phyloP scores from a whole-genome alignment of 2,329 filamentous ascomycete species.

The Penicillium sp. region DNA sequence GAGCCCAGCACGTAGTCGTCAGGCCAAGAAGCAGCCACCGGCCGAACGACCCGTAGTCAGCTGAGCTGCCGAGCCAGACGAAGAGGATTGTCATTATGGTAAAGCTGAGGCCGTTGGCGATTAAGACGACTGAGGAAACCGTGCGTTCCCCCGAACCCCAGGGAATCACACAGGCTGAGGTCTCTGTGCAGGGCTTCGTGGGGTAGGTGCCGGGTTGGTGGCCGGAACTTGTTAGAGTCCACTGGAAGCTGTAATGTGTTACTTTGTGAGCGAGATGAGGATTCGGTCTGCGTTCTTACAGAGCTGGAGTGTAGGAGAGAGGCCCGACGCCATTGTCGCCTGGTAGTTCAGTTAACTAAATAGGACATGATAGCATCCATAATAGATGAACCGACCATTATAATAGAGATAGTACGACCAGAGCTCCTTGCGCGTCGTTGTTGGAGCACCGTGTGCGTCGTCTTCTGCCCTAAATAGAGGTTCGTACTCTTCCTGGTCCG shows the following conservation, averaged over 20 bases:
- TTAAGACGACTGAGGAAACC: slow-evolving; percentile 46
- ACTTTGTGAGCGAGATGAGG: neutral
- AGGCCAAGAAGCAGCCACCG: slow-evolving; percentile 47
- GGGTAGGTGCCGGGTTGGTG: slow-evolving; percentile 44
- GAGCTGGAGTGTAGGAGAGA: slow-evolving; percentile 46
- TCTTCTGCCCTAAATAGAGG: slow-evolving; percentile 44
- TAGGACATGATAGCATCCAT: neutral
- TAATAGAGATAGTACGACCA: slow-evolving; percentile 53
- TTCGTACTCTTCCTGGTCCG: slow-evolving; percentile 32
- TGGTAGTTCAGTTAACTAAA: slow-evolving; percentile 9
- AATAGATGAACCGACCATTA: slow-evolving; percentile 35
- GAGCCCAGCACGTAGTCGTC: slow-evolving; percentile 48
- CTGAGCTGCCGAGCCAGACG: slow-evolving; percentile 47
- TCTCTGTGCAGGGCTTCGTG: slow-evolving; percentile 35
- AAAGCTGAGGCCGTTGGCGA: slow-evolving; percentile 50
- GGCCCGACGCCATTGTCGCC: slow-evolving; percentile 51
- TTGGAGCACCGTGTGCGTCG: slow-evolving; percentile 43
- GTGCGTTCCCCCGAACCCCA: slow-evolving; percentile 46
- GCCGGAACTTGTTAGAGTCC: slow-evolving; percentile 44
- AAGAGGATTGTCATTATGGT: slow-evolving; percentile 51
- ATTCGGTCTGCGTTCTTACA: slow-evolving; percentile 28
- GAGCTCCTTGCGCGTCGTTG: slow-evolving; percentile 46
- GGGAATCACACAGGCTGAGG: slow-evolving; percentile 45
- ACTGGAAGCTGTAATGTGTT: slow-evolving; percentile 41
- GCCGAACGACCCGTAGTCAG: slow-evolving; percentile 50